Percentiles rank a stretch among this genome's conserved stretches.
These are phyloP conservation scores for Rhododendron kiyosumense DNA, from an alignment of 148 eudicot species.

Conservation along the genomic window DNA sequence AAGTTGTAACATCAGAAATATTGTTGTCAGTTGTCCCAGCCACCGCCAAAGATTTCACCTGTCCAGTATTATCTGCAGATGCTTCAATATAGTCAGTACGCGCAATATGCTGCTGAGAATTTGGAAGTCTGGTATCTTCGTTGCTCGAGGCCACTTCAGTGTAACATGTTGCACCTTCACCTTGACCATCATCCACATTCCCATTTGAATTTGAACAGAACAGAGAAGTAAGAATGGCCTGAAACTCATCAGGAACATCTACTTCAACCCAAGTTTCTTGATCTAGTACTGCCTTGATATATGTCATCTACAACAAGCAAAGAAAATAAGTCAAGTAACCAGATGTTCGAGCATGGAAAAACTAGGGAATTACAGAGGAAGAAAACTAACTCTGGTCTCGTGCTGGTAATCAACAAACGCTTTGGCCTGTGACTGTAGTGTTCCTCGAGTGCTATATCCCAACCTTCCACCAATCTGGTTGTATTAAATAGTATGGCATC, in stretches of 20 bases:
- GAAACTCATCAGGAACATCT: slow-evolving; percentile 96
- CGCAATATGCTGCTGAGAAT: slow-evolving; percentile 33
- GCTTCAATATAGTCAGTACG: slow-evolving; percentile 34
- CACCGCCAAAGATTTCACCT: slow-evolving; percentile 24
- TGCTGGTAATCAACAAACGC: slow-evolving; percentile 95
- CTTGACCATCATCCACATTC: slow-evolving; percentile 25
- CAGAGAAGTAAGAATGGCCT: slow-evolving; percentile 70
- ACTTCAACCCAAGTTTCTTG: slow-evolving; percentile 98
- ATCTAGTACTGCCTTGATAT: slow-evolving; percentile 88
- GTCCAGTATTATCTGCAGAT: slow-evolving; percentile 25
- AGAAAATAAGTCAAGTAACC: slow-evolving; percentile 13
- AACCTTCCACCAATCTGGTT: slow-evolving; percentile 99
- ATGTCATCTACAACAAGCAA: slow-evolving; percentile 59
- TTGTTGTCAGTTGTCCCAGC: slow-evolving; percentile 29
- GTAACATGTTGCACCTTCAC: slow-evolving; percentile 14
- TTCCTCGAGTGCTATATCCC: slow-evolving; percentile 96
- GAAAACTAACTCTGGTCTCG: slow-evolving; percentile 73
- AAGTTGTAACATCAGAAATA: slow-evolving; percentile 29
- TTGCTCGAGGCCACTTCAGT: slow-evolving; percentile 29
- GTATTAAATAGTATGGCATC: slow-evolving; percentile 28
- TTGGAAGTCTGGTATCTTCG: slow-evolving; percentile 31
- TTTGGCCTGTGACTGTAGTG: slow-evolving; percentile 95
- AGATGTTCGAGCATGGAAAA: not conserved
- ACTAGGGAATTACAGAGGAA: slow-evolving; percentile 5
- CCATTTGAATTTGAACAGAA: slow-evolving; percentile 41